phyloP scores from a whole-genome alignment of 208 protist species.

The Porcisia hertigi region DNA sequence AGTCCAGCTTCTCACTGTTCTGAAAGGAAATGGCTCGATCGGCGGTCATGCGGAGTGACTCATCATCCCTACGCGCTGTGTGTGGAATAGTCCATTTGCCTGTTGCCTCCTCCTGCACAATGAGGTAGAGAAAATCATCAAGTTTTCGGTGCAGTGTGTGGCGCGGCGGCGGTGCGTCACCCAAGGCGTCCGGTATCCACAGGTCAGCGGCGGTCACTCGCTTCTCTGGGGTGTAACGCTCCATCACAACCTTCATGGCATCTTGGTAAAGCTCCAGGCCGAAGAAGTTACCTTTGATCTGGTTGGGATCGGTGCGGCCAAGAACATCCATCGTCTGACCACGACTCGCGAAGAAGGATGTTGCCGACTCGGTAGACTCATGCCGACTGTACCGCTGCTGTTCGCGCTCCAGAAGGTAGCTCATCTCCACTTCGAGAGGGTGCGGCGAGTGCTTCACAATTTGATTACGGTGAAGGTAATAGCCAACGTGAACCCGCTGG shows the following conservation, averaged over 20 bases:
- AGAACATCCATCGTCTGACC: constrained; percentile 72
- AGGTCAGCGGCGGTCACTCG: constrained; percentile 59
- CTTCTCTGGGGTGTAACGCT: constrained; percentile 69
- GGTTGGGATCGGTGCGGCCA: constrained; percentile 60
- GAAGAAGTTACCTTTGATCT: constrained; percentile 81
- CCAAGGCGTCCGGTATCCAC: constrained; percentile 36
- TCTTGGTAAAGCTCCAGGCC: constrained; percentile 83
- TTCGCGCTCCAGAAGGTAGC: constrained; percentile 76
- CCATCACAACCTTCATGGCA: constrained; percentile 72
- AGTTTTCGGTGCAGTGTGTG: constrained; percentile 78
- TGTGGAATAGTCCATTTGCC: constrained; percentile 79
- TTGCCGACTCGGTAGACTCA: constrained; percentile 64
- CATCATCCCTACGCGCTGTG: constrained; percentile 31
- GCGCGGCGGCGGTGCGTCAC: constrained; percentile 40
- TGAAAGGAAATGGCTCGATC: constrained; percentile 61
- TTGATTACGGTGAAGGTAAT: constrained; percentile 70
- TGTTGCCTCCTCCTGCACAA: constrained; percentile 49
- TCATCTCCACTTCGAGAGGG: constrained; percentile 74
- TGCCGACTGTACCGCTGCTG: constrained; percentile 85
- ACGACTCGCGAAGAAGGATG: constrained; percentile 66
- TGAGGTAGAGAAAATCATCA: constrained; percentile 83
- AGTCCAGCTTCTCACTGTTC: constrained; percentile 58
- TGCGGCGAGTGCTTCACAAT: constrained; percentile 81
- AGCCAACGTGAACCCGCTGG: constrained; percentile 56
- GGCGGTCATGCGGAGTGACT: constrained; percentile 78